Evolutionary conservation across 306 rosid species (phyloP).

Genomic region (Vachellia pachyceras): DNA sequence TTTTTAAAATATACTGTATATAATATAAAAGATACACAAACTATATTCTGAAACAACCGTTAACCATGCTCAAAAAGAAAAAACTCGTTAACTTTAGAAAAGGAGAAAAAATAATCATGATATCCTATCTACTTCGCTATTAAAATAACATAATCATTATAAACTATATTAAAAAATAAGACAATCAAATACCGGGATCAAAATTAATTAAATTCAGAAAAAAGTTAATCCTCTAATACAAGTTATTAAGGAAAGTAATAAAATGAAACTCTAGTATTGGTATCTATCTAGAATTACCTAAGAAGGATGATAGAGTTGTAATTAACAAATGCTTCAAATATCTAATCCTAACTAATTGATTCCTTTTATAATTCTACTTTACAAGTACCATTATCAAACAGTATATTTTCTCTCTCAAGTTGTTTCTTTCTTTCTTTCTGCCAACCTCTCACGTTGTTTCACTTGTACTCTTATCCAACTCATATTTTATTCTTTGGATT

Average conservation of each 20-base stretch:
- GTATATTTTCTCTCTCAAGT: background rate
- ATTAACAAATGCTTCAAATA: background rate
- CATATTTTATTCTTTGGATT: background rate
- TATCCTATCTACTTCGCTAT: too few species aligned
- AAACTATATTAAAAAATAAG: too few species aligned
- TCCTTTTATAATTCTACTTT: background rate
- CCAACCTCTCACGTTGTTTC: conserved; percentile 39
- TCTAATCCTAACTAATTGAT: background rate
- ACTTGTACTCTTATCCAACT: background rate
- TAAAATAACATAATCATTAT: too few species aligned
- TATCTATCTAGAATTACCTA: background rate
- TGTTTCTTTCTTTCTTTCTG: too few species aligned
- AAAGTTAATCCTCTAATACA: background rate
- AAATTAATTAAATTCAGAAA: background rate
- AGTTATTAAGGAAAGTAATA: background rate
- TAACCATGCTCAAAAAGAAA: too few species aligned
- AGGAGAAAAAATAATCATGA: too few species aligned
- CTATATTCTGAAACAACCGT: too few species aligned
- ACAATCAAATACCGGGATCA: background rate
- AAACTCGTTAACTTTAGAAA: too few species aligned
- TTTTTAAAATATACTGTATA: too few species aligned
- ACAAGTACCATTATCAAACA: conserved; percentile 4
- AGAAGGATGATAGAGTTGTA: conserved; percentile 18
- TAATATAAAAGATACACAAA: too few species aligned
- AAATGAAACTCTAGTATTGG: background rate